Conservation (phyloP, 306 rosid genomes). For the Gastrolobium villosum region DNA sequence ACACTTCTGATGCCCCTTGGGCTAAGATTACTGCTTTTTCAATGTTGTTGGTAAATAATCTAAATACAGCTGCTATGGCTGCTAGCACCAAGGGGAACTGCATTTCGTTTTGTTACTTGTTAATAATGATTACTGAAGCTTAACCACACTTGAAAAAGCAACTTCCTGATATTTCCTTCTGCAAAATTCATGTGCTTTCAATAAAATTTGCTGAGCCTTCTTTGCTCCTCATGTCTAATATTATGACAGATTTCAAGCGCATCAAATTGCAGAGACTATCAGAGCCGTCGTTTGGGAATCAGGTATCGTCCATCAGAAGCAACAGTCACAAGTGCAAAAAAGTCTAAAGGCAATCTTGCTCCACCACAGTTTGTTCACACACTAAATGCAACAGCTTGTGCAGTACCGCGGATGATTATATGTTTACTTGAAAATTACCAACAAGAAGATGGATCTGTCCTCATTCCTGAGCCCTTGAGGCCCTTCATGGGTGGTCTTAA, state of each 20-base stretch:
- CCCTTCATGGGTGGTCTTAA: constrained; percentile 85
- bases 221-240: constrained; percentile 26
- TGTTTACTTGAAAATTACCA: constrained; percentile 90
- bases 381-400: constrained; percentile 96
- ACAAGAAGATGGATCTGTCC: constrained; percentile 84
- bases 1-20: background rate
- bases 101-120: constrained; percentile 28
- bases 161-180: constrained; percentile 14
- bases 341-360: constrained; percentile 70
- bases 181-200: constrained; percentile 24
- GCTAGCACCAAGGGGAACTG: constrained; percentile 13
- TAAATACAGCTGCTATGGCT: background rate
- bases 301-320: constrained; percentile 82
- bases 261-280: constrained; percentile 88
- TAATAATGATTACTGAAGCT: constrained; percentile 26
- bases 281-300: constrained; percentile 87
- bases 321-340: constrained; percentile 57
- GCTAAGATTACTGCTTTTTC: constrained; percentile 39
- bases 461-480: constrained; percentile 83
- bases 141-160: constrained; percentile 7
- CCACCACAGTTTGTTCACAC: constrained; percentile 91
- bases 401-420: constrained; percentile 87
- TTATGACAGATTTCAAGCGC: constrained; percentile 88
- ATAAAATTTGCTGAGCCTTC: constrained; percentile 1
- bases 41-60: constrained; percentile 20